These are phyloP conservation scores for Nigrospora sphaerica DNA, from an alignment of 2,329 filamentous ascomycete species.

Conservation along the genomic window DNA sequence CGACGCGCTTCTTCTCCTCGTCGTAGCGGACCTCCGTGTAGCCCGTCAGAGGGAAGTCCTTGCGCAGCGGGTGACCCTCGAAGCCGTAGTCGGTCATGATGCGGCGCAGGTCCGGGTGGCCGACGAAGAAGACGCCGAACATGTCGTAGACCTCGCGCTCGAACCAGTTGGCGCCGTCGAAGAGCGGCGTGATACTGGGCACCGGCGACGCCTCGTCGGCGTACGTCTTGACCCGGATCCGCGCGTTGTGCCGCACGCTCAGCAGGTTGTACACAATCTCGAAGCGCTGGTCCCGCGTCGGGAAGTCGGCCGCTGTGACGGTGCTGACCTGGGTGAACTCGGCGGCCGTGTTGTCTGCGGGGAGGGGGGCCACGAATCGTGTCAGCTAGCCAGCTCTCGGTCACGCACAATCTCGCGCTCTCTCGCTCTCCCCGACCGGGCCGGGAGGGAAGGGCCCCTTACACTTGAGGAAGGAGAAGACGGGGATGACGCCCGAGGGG, in stretches of 20 bases:
- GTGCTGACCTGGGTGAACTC: constrained; percentile 92
- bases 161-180: constrained; percentile 97
- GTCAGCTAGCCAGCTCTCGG: constrained; percentile 4
- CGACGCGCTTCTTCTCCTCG: constrained; percentile 99
- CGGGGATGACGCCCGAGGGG: constrained; percentile 79
- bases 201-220: constrained; percentile 93
- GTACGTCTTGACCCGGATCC: constrained; percentile 97
- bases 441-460: constrained; percentile 6
- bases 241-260: constrained; percentile 90
- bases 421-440: background rate
- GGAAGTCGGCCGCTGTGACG: constrained; percentile 93
- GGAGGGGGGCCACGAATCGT: background rate
- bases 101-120: constrained; percentile 88
- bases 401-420: no score
- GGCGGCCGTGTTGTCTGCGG: constrained; percentile 81
- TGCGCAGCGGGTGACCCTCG: constrained; percentile 92
- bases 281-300: constrained; percentile 90
- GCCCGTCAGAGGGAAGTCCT: constrained; percentile 95
- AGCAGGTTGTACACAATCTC: constrained; percentile 98
- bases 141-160: constrained; percentile 97
- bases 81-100: constrained; percentile 99
- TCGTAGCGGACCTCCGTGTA: constrained; percentile 98
- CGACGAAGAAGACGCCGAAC: constrained; percentile 94
- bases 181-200: constrained; percentile 78
- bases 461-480: constrained; percentile 90